Conservation (phyloP, 306 rosid genomes). For the Fagus crenata region DNA sequence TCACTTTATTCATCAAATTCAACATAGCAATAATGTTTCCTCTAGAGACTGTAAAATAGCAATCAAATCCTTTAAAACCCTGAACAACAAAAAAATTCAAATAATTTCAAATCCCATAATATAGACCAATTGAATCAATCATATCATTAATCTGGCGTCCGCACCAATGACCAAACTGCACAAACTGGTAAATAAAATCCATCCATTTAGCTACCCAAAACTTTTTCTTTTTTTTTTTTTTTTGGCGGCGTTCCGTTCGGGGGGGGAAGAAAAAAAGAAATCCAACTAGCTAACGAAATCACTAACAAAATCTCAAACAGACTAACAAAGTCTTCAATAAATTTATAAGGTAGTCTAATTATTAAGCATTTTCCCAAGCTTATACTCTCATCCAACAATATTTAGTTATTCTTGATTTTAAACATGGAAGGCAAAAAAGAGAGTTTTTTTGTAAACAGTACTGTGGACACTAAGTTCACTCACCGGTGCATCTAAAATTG, state of each 20-base stretch:
- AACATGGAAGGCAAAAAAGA: neutral
- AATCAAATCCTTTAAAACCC: no score
- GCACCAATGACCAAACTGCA: neutral
- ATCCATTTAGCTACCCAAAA: neutral
- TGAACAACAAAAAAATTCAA: no score
- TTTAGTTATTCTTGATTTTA: neutral
- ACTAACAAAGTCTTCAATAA: neutral
- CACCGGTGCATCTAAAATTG: conserved; percentile 98
- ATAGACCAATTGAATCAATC: no score
- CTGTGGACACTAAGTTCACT: conserved; percentile 37
- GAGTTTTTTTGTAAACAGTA: conserved; percentile 10
- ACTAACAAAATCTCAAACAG: neutral
- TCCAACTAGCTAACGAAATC: neutral
- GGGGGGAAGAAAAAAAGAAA: neutral
- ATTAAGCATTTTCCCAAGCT: neutral
- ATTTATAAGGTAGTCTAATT: neutral
- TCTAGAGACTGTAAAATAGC: no score
- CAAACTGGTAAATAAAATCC: neutral
- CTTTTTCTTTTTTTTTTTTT: neutral
- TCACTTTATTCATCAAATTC: no score
- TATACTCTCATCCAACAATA: neutral
- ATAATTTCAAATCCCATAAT: no score
- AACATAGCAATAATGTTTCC: no score
- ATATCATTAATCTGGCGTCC: no score
- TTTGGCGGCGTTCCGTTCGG: no score